Base-by-base conservation (phyloP, 2,329 filamentous ascomycete genomes). In the Leptographium procerum region DNA sequence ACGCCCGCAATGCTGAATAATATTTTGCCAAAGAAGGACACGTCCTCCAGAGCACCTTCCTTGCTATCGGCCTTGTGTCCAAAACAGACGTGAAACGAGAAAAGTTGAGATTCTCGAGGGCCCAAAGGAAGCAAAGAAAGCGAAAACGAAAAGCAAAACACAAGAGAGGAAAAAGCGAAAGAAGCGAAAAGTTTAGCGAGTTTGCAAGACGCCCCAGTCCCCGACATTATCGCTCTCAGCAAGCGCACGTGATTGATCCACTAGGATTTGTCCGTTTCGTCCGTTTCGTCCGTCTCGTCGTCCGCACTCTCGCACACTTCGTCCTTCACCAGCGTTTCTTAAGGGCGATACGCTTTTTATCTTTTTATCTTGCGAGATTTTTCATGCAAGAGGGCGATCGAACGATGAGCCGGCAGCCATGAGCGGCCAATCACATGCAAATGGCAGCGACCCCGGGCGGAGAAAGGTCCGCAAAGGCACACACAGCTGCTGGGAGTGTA, bases 401-500 rank as follows among this genome's bases (percentile, higher is more conserved):
- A 5, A 24, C 16, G 2, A 50, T 50, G 47, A 11, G 16, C 40
- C 40, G 40, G 19, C 50, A n/a, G 43, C 34, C 13, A 58, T 55
- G 57, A 29, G 33, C 14, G 55, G 48, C 43, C 50, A 60, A 51
- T 60, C 61, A 26, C 31, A 56, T 7, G 56, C 50, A 43, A 59
- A 54, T 24, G 60, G 64, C 24, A 60, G 62, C 16, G 68, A 67
- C 28, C 61, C 67, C 31, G 72, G 73, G 64, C 69, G 73, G 56
- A 70, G 74, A 56, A 77, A 73, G 63, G 64, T 78, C 28, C 74
- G 76, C 22, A 80, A 80, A 61, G 78, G 78, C n/a, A 81, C 78
- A 2, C 73, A 73, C 61, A 80, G 77, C 62, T 80, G 78, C 64
- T 81, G 77, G 77, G 77, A 80, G 66, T 81, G 78, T 74, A 70